A percentile compares a stretch with the other conserved stretches of the same genome.
Conservation (phyloP, 129 eudicot species). For the Helichrysum umbraculigerum region DNA sequence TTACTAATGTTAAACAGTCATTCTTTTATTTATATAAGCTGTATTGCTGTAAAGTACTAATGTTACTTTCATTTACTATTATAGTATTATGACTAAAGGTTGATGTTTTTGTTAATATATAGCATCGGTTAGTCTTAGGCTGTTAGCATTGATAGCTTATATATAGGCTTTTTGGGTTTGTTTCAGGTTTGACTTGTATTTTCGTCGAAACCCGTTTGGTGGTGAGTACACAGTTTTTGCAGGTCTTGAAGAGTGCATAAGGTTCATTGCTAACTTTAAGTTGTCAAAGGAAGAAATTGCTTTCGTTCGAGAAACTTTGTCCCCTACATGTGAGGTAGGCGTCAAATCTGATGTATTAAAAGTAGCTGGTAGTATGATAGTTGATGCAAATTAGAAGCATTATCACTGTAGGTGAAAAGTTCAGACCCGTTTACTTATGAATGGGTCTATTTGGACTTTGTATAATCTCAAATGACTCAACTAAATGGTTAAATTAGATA, state of each 20-base stretch:
- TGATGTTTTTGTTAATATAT: not conserved
- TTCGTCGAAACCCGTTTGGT: slow-evolving; percentile 86
- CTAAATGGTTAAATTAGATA: not conserved
- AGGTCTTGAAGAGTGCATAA: slow-evolving; percentile 94
- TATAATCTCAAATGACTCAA: not conserved
- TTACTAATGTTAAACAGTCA: too few species aligned
- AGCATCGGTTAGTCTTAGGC: not conserved
- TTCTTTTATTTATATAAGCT: too few species aligned
- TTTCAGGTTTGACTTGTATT: slow-evolving; percentile 90
- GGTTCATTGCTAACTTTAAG: slow-evolving; percentile 77
- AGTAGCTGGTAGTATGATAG: not conserved
- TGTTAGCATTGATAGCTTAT: not conserved
- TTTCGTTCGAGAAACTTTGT: slow-evolving; percentile 57
- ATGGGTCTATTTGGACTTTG: not conserved
- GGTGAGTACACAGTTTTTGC: slow-evolving; percentile 96
- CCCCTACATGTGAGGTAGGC: slow-evolving; percentile 84
- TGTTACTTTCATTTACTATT: slow-evolving; percentile 2
- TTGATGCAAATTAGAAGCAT: not conserved
- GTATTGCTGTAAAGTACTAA: too few species aligned
- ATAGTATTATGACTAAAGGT: not conserved
- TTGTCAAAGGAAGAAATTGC: slow-evolving; percentile 72
- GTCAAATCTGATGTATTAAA: not conserved
- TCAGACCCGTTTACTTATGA: not conserved
- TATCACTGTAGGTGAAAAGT: not conserved
- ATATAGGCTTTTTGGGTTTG: not conserved